These are phyloP conservation scores for Monosporascus ibericus DNA, from an alignment of 2,329 filamentous ascomycete genomes.

Conservation along the genomic window DNA sequence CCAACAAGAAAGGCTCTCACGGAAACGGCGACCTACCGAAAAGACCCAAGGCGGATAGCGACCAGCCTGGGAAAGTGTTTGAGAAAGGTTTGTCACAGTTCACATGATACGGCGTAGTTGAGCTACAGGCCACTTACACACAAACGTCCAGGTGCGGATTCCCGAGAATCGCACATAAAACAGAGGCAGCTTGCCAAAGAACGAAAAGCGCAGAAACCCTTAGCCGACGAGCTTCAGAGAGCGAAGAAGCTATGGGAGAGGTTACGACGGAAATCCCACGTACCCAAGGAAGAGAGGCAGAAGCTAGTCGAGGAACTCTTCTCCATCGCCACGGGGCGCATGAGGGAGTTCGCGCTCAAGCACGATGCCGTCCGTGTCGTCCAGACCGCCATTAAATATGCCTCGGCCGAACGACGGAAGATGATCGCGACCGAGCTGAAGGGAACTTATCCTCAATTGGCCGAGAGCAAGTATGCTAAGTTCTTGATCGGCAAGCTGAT, in stretches of 20 bases:
- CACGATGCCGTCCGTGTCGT: constrained; percentile 96
- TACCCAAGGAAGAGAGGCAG: constrained; percentile 82
- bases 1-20: constrained; percentile 29
- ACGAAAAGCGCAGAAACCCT: constrained; percentile 86
- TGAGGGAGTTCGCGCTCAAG: constrained; percentile 96
- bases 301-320: constrained; percentile 85
- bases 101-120: background rate
- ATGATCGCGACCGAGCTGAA: constrained; percentile 82
- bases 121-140: constrained; percentile 1
- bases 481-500: constrained; percentile 94
- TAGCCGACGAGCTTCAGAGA: constrained; percentile 80
- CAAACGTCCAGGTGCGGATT: constrained; percentile 49
- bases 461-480: constrained; percentile 95
- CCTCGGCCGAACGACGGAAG: constrained; percentile 74
- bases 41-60: constrained; percentile 24
- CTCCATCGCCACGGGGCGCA: constrained; percentile 79
- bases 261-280: constrained; percentile 85
- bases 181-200: constrained; percentile 85
- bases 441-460: constrained; percentile 76
- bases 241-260: constrained; percentile 98
- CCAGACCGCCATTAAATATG: constrained; percentile 95
- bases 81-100: constrained; percentile 33
- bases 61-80: constrained; percentile 31
- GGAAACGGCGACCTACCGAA: constrained; percentile 20
- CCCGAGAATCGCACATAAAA: constrained; percentile 84